These are phyloP conservation scores for Lasiosphaeria ovina DNA, from an alignment of 495 filamentous ascomycete genomes.

Conservation along the genomic window DNA sequence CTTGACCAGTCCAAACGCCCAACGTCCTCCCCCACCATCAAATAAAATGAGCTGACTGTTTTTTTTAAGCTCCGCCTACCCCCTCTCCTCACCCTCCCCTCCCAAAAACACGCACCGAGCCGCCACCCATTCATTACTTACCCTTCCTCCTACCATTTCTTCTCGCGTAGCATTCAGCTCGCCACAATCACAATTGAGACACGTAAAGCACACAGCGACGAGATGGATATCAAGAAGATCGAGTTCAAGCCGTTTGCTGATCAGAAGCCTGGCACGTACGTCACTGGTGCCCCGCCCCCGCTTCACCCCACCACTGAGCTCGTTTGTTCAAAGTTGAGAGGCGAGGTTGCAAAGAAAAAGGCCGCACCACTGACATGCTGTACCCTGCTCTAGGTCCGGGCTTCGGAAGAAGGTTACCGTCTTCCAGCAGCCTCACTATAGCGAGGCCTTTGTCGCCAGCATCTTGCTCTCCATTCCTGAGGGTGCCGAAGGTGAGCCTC, in stretches of 20 bases:
- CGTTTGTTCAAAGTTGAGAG: too few species aligned
- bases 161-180: not conserved
- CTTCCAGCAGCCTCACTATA: constrained; percentile 93
- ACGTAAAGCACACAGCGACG: not conserved
- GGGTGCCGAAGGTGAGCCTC: constrained; percentile 62
- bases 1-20: too few species aligned
- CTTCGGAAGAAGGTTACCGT: constrained; percentile 98
- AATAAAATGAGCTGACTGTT: too few species aligned
- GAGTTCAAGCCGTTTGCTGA: constrained; percentile 78
- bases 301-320: constrained; percentile 27
- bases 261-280: constrained; percentile 99
- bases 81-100: too few species aligned
- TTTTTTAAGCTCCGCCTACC: too few species aligned
- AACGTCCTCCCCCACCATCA: too few species aligned
- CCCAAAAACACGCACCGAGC: too few species aligned
- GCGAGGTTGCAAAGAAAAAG: not conserved
- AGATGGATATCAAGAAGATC: constrained; percentile 74
- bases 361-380: constrained; percentile 9
- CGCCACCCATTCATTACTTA: too few species aligned
- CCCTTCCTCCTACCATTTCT: not conserved
- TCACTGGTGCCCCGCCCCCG: constrained; percentile 33
- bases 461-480: constrained; percentile 96
- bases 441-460: constrained; percentile 90
- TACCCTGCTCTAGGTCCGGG: constrained; percentile 65
- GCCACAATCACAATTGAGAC: not conserved